Evolutionary conservation across 2,329 filamentous ascomycete genomes (phyloP).

Genomic region (Verticillium isaacii): DNA sequence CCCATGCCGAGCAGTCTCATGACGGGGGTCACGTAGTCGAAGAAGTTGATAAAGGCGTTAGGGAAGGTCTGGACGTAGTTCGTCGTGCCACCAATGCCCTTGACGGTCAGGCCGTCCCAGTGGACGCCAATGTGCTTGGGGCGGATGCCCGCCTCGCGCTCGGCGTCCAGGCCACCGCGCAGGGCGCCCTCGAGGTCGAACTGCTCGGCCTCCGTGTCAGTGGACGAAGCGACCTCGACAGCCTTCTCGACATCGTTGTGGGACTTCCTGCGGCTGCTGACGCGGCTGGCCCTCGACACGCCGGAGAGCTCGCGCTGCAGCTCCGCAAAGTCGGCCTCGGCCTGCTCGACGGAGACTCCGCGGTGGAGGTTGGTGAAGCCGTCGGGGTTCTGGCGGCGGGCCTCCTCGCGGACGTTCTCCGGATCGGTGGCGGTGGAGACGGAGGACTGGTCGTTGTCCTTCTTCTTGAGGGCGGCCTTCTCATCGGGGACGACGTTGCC

Average conservation of each 20-base stretch:
- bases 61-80: slow-evolving; percentile 74
- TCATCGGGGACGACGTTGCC: slow-evolving; percentile 11
- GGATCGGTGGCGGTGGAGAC: slow-evolving; percentile 16
- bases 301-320: slow-evolving; percentile 58
- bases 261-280: slow-evolving; percentile 24
- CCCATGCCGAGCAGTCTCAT: slow-evolving; percentile 60
- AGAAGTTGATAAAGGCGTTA: slow-evolving; percentile 69
- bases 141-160: slow-evolving; percentile 72
- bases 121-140: slow-evolving; percentile 75
- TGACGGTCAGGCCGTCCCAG: slow-evolving; percentile 74
- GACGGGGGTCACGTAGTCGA: slow-evolving; percentile 66
- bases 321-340: slow-evolving; percentile 66
- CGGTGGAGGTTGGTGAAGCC: slow-evolving; percentile 34
- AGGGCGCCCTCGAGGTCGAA: slow-evolving; percentile 76
- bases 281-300: slow-evolving; percentile 47
- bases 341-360: slow-evolving; percentile 61
- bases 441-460: background rate
- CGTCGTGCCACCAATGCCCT: slow-evolving; percentile 67
- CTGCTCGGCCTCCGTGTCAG: slow-evolving; percentile 44
- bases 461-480: slow-evolving; percentile 1
- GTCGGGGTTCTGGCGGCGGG: slow-evolving; percentile 41
- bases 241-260: slow-evolving; percentile 56
- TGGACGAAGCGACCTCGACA: slow-evolving; percentile 27
- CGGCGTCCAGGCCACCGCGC: slow-evolving; percentile 65
- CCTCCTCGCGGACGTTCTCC: slow-evolving; percentile 25